A percentile compares a stretch with the other conserved stretches of the same genome.
Conservation (phyloP, 352 stramenopile genomes). For the Blastocystis sp. region DNA sequence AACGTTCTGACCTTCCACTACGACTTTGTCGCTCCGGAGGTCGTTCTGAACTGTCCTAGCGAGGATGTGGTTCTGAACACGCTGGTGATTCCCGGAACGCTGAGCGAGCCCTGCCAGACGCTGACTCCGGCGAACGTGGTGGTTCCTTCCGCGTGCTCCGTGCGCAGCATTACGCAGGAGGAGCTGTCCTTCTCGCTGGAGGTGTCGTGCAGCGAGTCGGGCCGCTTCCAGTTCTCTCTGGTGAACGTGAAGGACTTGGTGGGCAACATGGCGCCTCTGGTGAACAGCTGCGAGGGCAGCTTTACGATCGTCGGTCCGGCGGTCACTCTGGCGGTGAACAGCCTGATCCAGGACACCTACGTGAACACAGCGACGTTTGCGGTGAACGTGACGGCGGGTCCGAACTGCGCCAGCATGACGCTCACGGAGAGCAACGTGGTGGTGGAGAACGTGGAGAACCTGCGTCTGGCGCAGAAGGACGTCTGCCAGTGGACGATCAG, state of each 20-base stretch:
- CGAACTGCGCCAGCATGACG: background rate
- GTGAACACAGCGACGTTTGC: constrained; percentile 23
- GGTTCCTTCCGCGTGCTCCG: background rate
- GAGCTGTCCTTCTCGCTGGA: background rate
- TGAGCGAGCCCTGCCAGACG: background rate
- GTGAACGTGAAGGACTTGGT: background rate
- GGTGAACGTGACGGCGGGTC: background rate
- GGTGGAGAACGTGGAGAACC: constrained; percentile 8
- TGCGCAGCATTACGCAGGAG: background rate
- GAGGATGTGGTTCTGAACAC: background rate
- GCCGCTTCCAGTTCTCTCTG: background rate
- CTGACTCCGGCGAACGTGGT: background rate
- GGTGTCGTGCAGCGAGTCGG: background rate
- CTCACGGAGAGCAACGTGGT: background rate
- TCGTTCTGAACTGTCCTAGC: background rate
- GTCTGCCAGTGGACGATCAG: constrained; percentile 16
- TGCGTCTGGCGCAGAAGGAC: background rate
- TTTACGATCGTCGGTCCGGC: constrained; percentile 13
- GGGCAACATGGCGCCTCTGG: background rate
- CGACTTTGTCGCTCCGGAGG: background rate
- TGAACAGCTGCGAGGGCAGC: background rate
- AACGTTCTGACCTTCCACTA: background rate
- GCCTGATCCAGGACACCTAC: background rate
- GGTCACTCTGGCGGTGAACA: background rate
- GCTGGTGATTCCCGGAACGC: background rate